Evolutionary conservation across 228 moss, liverwort and hornwort genomes (phyloP).

Genomic region (Sphagnum fallax): DNA sequence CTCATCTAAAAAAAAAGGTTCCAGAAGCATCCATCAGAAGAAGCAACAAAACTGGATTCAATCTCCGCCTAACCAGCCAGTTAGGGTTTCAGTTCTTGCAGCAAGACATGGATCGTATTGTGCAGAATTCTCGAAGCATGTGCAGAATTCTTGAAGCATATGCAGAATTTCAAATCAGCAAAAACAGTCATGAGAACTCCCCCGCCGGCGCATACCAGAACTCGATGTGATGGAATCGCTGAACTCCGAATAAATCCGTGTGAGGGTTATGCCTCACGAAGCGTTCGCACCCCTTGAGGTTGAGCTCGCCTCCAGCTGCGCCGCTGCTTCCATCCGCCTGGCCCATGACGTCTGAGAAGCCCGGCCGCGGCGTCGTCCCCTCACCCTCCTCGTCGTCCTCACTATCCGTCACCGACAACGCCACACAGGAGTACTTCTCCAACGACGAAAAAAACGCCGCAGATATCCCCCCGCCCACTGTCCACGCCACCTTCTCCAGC

Average conservation of each 20-base stretch:
- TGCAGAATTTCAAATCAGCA: no score
- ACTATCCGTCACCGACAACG: slow-evolving; percentile 76
- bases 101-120: no score
- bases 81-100: no score
- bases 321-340: slow-evolving; percentile 23
- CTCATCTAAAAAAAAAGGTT: no score
- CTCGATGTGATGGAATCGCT: slow-evolving; percentile 91
- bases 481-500: slow-evolving; percentile 80
- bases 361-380: slow-evolving; percentile 19
- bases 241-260: slow-evolving; percentile 60
- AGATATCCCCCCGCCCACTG: slow-evolving; percentile 86
- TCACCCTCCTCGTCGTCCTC: slow-evolving; percentile 73
- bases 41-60: no score
- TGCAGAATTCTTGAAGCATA: no score
- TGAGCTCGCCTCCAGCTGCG: slow-evolving; percentile 18
- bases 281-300: slow-evolving; percentile 70
- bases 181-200: neutral
- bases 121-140: no score
- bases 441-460: slow-evolving; percentile 94
- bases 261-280: slow-evolving; percentile 70
- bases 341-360: slow-evolving; percentile 28
- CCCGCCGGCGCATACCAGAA: slow-evolving; percentile 42
- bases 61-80: no score
- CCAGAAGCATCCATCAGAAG: no score
- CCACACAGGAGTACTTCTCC: slow-evolving; percentile 80